Evolutionary conservation across 495 filamentous ascomycete genomes (phyloP).

Genomic region (Annulohypoxylon stygium): DNA sequence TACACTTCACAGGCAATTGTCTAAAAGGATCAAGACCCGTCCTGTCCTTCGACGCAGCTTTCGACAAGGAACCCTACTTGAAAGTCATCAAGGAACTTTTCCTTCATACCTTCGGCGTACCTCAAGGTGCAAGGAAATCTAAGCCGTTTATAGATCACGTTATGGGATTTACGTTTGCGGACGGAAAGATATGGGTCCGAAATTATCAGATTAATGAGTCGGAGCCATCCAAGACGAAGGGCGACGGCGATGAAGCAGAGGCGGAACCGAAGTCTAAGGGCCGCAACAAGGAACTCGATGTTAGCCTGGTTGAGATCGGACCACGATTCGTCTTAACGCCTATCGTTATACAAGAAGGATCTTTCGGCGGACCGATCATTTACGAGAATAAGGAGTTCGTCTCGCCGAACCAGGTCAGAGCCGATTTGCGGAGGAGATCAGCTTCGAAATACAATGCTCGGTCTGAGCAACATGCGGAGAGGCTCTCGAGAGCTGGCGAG

Average conservation of each 20-base stretch:
- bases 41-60: constrained; percentile 88
- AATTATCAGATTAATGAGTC: constrained; percentile 94
- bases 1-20: constrained; percentile 97
- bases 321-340: constrained; percentile 95
- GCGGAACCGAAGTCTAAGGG: constrained; percentile 51
- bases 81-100: constrained; percentile 87
- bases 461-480: constrained; percentile 78
- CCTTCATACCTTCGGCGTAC: constrained; percentile 92
- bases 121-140: constrained; percentile 83
- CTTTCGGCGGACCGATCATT: constrained; percentile 95
- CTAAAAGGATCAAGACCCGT: constrained; percentile 95
- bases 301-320: constrained; percentile 92
- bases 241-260: constrained; percentile 51
- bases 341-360: constrained; percentile 94
- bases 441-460: constrained; percentile 80
- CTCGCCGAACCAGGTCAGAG: constrained; percentile 91
- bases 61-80: constrained; percentile 80
- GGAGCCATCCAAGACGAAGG: constrained; percentile 67
- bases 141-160: constrained; percentile 98
- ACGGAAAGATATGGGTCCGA: constrained; percentile 96
- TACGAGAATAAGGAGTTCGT: constrained; percentile 99
- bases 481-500: constrained; percentile 77
- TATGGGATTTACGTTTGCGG: constrained; percentile 90
- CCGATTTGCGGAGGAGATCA: constrained; percentile 79
- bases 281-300: constrained; percentile 71